A percentile compares a stretch with the other conserved stretches of the same genome.
These are phyloP conservation scores for Paraphoma chrysanthemicola DNA, from an alignment of 2,329 filamentous ascomycete species.

Conservation along the genomic window DNA sequence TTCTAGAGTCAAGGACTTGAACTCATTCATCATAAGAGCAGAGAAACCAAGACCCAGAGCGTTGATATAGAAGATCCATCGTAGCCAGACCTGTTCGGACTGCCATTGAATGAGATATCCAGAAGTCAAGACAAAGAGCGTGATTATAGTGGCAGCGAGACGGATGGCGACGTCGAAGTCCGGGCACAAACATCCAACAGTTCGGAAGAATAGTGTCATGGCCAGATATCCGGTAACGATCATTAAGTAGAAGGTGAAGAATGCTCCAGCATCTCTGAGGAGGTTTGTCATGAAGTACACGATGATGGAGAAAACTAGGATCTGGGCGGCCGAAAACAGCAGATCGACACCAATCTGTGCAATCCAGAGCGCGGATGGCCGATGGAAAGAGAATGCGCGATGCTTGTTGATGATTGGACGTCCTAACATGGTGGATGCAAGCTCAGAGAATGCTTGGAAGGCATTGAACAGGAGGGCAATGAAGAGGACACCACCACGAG, in stretches of 20 bases:
- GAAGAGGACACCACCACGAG: slow-evolving; percentile 82
- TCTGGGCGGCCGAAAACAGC: slow-evolving; percentile 73
- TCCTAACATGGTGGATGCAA: slow-evolving; percentile 77
- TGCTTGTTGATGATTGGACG: slow-evolving; percentile 84
- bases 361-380: slow-evolving; percentile 82
- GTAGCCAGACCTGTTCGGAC: slow-evolving; percentile 77
- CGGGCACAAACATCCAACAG: slow-evolving; percentile 70
- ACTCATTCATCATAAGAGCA: slow-evolving; percentile 87
- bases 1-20: slow-evolving; percentile 70
- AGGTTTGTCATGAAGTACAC: slow-evolving; percentile 60
- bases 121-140: slow-evolving; percentile 79
- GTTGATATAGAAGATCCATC: slow-evolving; percentile 84
- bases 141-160: slow-evolving; percentile 77
- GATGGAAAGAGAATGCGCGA: slow-evolving; percentile 80
- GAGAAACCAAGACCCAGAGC: slow-evolving; percentile 80
- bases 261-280: slow-evolving; percentile 53
- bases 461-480: slow-evolving; percentile 82
- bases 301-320: slow-evolving; percentile 58
- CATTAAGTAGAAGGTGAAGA: slow-evolving; percentile 58
- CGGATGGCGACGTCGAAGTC: slow-evolving; percentile 89
- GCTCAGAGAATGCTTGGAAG: slow-evolving; percentile 83
- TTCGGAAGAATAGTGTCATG: slow-evolving; percentile 56
- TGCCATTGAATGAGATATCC: slow-evolving; percentile 86
- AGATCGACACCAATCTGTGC: slow-evolving; percentile 82
- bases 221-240: slow-evolving; percentile 51